Evolutionary conservation across 1,284 basidiomycete genomes (phyloP).

Genomic region (Trichosporon coremiiforme): DNA sequence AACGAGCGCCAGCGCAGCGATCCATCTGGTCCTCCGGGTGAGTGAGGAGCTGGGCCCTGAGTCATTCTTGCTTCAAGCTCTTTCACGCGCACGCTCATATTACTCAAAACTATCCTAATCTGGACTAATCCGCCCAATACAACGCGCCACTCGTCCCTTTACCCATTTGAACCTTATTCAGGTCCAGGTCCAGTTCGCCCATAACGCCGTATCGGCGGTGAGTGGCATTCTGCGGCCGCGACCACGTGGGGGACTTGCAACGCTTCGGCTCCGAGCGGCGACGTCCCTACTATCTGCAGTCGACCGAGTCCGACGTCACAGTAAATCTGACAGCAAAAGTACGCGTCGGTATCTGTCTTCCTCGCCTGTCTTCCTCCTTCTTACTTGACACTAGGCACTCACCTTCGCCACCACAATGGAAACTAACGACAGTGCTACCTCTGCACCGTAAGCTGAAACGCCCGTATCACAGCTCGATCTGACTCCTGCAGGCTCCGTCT

Average conservation of each 20-base stretch:
- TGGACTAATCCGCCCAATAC: background rate
- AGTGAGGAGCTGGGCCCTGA: background rate
- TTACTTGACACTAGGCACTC: background rate
- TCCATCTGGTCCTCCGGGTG: background rate
- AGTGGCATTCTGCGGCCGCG: background rate
- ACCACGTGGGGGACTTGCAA: background rate
- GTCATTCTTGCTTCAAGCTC: background rate
- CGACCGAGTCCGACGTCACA: background rate
- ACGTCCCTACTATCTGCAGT: background rate
- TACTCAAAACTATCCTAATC: background rate
- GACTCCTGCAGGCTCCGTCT: slow-evolving; percentile 43
- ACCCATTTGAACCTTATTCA: slow-evolving; percentile 4
- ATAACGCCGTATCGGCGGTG: slow-evolving; percentile 1
- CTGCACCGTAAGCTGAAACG: background rate
- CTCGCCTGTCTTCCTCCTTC: background rate
- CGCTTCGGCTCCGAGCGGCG: background rate
- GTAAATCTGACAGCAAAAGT: background rate
- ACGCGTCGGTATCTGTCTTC: background rate
- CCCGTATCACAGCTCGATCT: background rate
- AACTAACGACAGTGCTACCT: slow-evolving; percentile 10
- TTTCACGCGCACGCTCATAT: background rate
- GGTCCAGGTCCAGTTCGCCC: background rate
- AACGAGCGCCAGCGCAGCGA: background rate
- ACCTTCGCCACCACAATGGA: background rate
- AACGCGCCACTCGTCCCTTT: slow-evolving; percentile 1